Conservation (phyloP, 75 land plant species). For the Isoetes taiwanensis region DNA sequence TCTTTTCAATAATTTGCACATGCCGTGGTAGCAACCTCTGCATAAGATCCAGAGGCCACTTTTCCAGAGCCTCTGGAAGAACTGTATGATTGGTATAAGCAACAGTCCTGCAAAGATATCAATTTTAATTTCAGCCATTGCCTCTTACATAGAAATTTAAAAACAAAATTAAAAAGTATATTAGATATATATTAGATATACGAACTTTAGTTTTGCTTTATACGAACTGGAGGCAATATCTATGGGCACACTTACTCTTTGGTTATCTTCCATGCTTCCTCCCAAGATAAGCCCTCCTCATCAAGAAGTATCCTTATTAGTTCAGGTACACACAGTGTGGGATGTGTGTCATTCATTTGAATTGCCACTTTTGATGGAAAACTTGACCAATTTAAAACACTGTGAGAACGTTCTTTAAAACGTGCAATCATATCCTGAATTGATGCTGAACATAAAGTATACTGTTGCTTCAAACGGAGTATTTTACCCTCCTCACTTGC, state of each 20-base stretch:
- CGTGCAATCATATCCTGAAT: constrained; percentile 89
- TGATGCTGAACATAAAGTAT: constrained; percentile 95
- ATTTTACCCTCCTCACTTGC: constrained; percentile 75
- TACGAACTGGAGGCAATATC: too few species aligned
- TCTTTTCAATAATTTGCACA: constrained; percentile 68
- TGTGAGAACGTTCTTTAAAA: constrained; percentile 66
- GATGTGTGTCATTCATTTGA: constrained; percentile 98
- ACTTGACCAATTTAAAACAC: constrained; percentile 47
- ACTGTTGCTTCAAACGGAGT: constrained; percentile 92
- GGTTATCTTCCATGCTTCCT: constrained; percentile 87
- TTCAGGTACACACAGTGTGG: constrained; percentile 90
- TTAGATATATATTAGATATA: too few species aligned
- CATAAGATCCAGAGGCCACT: constrained; percentile 80
- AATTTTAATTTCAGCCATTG: too few species aligned
- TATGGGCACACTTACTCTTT: constrained; percentile 66
- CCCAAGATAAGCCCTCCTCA: constrained; percentile 68
- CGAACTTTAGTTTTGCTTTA: too few species aligned
- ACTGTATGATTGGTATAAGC: constrained; percentile 98
- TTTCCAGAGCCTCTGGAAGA: constrained; percentile 95
- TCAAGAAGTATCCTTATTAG: constrained; percentile 75
- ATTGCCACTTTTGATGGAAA: constrained; percentile 87
- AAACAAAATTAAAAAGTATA: too few species aligned
- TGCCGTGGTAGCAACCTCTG: constrained; percentile 84
- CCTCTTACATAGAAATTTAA: too few species aligned
- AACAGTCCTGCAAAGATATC: constrained; percentile 44